These are phyloP conservation scores for Yamadazyma takamatsuzukensis DNA, from an alignment of 805 yeast genomes.

Conservation along the genomic window DNA sequence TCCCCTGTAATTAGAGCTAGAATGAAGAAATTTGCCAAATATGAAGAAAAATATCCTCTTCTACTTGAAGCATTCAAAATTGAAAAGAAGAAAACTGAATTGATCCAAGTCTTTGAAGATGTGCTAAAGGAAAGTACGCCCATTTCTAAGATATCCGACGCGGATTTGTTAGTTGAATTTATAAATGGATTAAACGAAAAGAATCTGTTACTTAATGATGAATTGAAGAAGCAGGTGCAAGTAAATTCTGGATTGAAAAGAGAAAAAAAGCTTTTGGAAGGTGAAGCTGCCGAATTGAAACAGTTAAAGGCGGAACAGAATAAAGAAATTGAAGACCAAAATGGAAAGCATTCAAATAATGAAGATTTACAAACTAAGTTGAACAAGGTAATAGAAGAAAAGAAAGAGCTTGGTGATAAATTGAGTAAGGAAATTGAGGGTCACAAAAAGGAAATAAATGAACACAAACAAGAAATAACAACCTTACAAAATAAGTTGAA, in stretches of 20 bases:
- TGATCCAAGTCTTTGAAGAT: constrained; percentile 61
- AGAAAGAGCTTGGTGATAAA: background rate
- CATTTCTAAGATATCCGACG: constrained; percentile 67
- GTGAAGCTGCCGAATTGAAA: constrained; percentile 6
- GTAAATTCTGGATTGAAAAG: constrained; percentile 21
- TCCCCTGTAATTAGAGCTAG: constrained; percentile 59
- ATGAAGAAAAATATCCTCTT: constrained; percentile 87
- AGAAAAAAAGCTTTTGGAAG: constrained; percentile 11
- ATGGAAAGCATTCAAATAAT: background rate
- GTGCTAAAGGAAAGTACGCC: constrained; percentile 80
- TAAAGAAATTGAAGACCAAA: constrained; percentile 1
- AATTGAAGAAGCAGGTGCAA: constrained; percentile 49
- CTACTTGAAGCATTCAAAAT: constrained; percentile 79
- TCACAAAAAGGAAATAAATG: too few relatives aligned
- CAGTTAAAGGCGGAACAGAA: constrained; percentile 4
- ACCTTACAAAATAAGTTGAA: too few relatives aligned
- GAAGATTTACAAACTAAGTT: background rate
- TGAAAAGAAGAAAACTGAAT: constrained; percentile 65
- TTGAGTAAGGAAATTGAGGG: too few relatives aligned
- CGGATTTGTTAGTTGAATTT: constrained; percentile 66
- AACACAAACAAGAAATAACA: too few relatives aligned
- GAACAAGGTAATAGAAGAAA: background rate
- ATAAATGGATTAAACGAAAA: constrained; percentile 60
- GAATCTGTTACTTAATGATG: constrained; percentile 58
- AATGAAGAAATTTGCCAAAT: constrained; percentile 72